Percentiles rank a stretch among this genome's conserved stretches.
Evolutionary conservation across 1,284 basidiomycete species (phyloP).

Genomic region (Coniferiporia weirii): DNA sequence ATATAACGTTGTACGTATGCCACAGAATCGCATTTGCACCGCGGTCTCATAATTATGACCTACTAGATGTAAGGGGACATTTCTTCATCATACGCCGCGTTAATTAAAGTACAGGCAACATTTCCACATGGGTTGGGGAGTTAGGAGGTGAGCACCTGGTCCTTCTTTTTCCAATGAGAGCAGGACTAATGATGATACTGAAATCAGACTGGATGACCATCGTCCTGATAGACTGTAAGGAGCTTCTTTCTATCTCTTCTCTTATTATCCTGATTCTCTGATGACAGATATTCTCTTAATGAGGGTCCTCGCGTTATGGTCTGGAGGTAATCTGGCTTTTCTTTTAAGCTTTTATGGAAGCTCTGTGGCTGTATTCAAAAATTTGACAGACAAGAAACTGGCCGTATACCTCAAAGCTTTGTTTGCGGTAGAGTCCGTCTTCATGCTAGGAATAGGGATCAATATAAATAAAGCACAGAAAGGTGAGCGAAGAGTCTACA

Average conservation of each 20-base stretch:
- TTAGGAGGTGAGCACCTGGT: not conserved
- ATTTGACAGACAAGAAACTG: not conserved
- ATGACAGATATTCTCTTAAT: constrained; percentile 3
- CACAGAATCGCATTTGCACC: not conserved
- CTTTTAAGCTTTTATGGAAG: not conserved
- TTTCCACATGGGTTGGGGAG: not conserved
- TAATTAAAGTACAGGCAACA: not conserved
- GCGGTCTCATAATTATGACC: not conserved
- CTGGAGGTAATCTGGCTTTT: not conserved
- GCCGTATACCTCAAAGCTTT: not conserved
- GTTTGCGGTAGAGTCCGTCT: not conserved
- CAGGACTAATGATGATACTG: not conserved
- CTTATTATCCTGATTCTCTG: not conserved
- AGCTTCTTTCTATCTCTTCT: not conserved
- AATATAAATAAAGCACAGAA: not conserved
- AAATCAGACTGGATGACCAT: not conserved
- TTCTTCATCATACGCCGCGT: not conserved
- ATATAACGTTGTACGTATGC: not conserved
- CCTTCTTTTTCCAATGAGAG: not conserved
- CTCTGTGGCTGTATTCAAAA: not conserved
- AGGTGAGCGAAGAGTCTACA: not conserved
- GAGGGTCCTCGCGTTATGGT: constrained; percentile 3
- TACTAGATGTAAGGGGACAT: not conserved
- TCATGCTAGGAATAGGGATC: not conserved
- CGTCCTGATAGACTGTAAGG: constrained; percentile 3